These are phyloP conservation scores for Aspergillus eucalypticola DNA, from an alignment of 2,329 filamentous ascomycete species.

Conservation along the genomic window DNA sequence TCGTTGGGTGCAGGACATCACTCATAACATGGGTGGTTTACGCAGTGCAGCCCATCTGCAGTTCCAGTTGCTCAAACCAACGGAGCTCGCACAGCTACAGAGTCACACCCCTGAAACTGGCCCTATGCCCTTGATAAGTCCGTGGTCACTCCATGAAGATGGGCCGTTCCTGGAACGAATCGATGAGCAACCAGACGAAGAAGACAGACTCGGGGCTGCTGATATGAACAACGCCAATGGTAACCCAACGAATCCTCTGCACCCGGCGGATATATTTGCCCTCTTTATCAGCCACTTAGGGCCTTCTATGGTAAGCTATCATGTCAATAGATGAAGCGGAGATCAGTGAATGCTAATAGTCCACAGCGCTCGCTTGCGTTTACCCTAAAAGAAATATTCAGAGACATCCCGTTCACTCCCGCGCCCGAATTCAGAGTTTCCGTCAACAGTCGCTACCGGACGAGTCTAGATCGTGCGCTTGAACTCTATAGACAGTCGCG, in stretches of 20 bases:
- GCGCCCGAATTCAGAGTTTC: slow-evolving; percentile 67
- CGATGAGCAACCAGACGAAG: slow-evolving; percentile 59
- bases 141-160: slow-evolving; percentile 45
- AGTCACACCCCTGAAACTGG: slow-evolving; percentile 18
- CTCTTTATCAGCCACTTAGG: slow-evolving; percentile 86
- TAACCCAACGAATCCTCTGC: slow-evolving; percentile 20
- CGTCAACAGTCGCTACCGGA: slow-evolving; percentile 76
- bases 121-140: slow-evolving; percentile 26
- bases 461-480: slow-evolving; percentile 78
- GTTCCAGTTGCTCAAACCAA: slow-evolving; percentile 76
- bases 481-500: slow-evolving; percentile 75
- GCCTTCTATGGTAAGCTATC: slow-evolving; percentile 70
- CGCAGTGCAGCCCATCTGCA: slow-evolving; percentile 87
- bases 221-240: slow-evolving; percentile 14
- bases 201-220: slow-evolving; percentile 43
- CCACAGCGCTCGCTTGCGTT: slow-evolving; percentile 80
- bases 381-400: slow-evolving; percentile 83
- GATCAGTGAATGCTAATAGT: slow-evolving; percentile 9
- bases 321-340: not conserved
- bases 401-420: slow-evolving; percentile 78
- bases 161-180: slow-evolving; percentile 59
- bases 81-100: slow-evolving; percentile 24
- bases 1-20: slow-evolving; percentile 78
- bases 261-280: slow-evolving; percentile 81
- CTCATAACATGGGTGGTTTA: slow-evolving; percentile 86